Conservation (phyloP, 2,329 filamentous ascomycete genomes). For the Pyricularia pennisetigena region DNA sequence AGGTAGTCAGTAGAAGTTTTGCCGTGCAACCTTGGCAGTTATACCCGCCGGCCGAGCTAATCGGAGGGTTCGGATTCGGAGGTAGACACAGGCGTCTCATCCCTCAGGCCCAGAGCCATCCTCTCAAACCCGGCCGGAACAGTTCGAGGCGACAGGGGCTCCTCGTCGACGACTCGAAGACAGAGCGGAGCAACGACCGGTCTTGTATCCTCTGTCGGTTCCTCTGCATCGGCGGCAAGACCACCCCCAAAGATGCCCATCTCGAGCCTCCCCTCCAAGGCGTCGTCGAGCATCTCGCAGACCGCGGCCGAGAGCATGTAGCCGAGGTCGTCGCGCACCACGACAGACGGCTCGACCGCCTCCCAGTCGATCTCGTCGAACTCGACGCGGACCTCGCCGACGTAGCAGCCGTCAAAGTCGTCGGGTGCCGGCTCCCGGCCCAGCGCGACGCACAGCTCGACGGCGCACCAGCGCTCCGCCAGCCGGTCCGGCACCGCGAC, state of each 20-base stretch:
- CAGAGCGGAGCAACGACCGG: background rate
- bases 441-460: background rate
- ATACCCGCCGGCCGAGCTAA: background rate
- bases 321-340: background rate
- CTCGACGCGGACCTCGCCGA: background rate
- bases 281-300: background rate
- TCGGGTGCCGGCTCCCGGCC: background rate
- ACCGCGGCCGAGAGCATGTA: background rate
- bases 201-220: background rate
- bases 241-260: background rate
- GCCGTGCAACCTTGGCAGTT: background rate
- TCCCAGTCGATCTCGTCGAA: background rate
- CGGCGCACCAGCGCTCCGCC: background rate
- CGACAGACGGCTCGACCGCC: background rate
- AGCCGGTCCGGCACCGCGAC: background rate
- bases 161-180: background rate
- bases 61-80: background rate
- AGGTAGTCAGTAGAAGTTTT: background rate
- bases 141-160: background rate
- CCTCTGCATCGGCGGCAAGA: background rate
- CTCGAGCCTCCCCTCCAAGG: background rate
- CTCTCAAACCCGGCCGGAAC: background rate
- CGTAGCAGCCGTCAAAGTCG: background rate
- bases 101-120: background rate
- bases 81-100: background rate